These are phyloP conservation scores for Xylariaceae sp. DNA, from an alignment of 2,329 filamentous ascomycete species.

Conservation along the genomic window DNA sequence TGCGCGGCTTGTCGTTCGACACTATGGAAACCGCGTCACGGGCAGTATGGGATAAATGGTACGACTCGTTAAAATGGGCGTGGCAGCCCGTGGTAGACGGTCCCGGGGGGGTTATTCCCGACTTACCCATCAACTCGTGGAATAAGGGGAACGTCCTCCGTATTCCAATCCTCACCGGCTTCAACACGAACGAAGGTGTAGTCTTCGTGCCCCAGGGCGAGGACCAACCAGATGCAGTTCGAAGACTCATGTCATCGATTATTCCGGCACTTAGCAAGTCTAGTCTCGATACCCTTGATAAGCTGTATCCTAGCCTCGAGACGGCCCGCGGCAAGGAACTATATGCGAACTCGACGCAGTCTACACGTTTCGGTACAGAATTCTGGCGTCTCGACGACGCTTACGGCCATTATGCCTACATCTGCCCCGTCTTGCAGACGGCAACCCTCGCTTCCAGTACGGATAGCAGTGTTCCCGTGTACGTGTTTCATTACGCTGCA, in stretches of 20 bases:
- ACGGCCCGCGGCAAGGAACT: conserved; percentile 32
- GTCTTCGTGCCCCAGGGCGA: conserved; percentile 53
- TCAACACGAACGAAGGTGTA: conserved; percentile 64
- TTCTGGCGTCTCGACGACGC: conserved; percentile 54
- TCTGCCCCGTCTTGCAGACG: conserved; percentile 57
- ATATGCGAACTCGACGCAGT: conserved; percentile 34
- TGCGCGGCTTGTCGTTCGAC: conserved; percentile 40
- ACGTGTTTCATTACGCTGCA: conserved; percentile 57
- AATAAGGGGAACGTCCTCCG: conserved; percentile 45
- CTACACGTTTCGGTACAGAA: conserved; percentile 43
- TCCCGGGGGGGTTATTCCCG: conserved; percentile 46
- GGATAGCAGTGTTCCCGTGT: conserved; percentile 31
- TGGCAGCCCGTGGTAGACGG: conserved; percentile 67
- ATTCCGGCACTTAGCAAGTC: conserved; percentile 49
- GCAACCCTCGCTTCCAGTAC: conserved; percentile 39
- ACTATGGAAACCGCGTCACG: conserved; percentile 38
- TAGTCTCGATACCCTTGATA: conserved; percentile 51
- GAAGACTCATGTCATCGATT: conserved; percentile 54
- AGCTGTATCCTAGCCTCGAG: conserved; percentile 57
- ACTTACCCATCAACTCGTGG: conserved; percentile 57
- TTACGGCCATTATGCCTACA: conserved; percentile 61
- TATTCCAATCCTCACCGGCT: conserved; percentile 63
- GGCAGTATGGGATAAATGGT: conserved; percentile 39
- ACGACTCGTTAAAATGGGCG: conserved; percentile 48
- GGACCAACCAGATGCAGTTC: conserved; percentile 47